Evolutionary conservation across 345 rosid species (phyloP).

Genomic region (Reutealis trisperma): DNA sequence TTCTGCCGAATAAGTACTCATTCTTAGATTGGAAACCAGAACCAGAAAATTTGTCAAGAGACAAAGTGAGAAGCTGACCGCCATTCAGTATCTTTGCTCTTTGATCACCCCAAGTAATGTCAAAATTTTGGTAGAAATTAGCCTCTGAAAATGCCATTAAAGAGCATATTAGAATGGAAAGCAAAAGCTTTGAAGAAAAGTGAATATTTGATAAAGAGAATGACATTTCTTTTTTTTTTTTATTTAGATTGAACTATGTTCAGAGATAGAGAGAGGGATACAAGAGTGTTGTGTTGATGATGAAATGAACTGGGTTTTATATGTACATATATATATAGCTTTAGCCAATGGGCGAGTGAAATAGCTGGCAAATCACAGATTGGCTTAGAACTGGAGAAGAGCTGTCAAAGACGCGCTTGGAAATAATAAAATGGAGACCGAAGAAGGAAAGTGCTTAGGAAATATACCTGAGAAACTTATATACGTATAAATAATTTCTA

Average conservation of each 20-base stretch:
- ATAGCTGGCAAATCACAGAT: neutral
- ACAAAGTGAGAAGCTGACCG: constrained; percentile 9
- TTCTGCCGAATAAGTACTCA: constrained; percentile 14
- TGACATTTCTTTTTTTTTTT: neutral
- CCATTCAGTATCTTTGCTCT: constrained; percentile 12
- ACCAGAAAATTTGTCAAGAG: constrained; percentile 10
- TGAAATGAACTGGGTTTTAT: neutral
- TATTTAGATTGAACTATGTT: no score
- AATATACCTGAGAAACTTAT: no score
- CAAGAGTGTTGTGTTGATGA: neutral
- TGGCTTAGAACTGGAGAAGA: neutral
- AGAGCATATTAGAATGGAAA: neutral
- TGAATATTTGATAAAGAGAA: neutral
- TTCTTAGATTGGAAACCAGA: constrained; percentile 18
- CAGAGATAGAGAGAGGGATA: neutral
- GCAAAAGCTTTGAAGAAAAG: neutral
- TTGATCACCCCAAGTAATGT: constrained; percentile 16
- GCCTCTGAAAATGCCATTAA: constrained; percentile 3
- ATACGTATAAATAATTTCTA: no score
- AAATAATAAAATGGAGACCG: neutral
- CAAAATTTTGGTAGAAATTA: constrained; percentile 12
- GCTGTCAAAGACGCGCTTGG: neutral
- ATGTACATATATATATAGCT: neutral
- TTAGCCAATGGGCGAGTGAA: neutral
- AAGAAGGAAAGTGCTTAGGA: no score